Percentiles rank a stretch among this genome's conserved stretches.
Evolutionary conservation across 768 basidiomycete genomes (phyloP).

Genomic region (Leccinellum albellum): DNA sequence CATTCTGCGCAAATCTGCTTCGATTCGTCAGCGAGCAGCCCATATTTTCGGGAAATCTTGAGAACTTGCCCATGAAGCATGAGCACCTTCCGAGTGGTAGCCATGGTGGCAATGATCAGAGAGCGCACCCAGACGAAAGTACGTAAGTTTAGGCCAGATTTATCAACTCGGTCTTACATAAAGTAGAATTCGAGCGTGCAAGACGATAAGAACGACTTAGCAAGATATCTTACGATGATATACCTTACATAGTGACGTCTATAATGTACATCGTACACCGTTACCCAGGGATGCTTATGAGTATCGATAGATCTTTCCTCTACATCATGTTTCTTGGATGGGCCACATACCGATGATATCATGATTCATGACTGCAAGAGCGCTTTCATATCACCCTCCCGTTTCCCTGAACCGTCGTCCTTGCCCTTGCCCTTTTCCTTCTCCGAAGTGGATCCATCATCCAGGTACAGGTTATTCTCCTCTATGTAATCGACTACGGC

Average conservation of each 20-base stretch:
- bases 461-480: conserved; percentile 70
- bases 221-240: background rate
- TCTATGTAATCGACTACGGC: conserved; percentile 95
- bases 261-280: conserved; percentile 3
- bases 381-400: conserved; percentile 20
- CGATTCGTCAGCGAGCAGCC: conserved; percentile 1
- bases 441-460: conserved; percentile 43
- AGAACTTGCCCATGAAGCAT: conserved; percentile 44
- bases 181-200: background rate
- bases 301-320: background rate
- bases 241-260: background rate
- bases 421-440: conserved; percentile 39
- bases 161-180: background rate
- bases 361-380: conserved; percentile 9
- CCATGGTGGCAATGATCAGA: conserved; percentile 13
- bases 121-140: background rate
- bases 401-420: conserved; percentile 28
- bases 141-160: background rate
- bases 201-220: background rate
- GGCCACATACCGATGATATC: background rate
- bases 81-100: conserved; percentile 34
- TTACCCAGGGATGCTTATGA: background rate
- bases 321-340: background rate
- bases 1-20: conserved; percentile 69
- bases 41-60: background rate